Evolutionary conservation across 78 protist genomes (phyloP), one percentile per base, ranked within the genome.

Genomic region (Dictyostelium brefeldianum): DNA sequence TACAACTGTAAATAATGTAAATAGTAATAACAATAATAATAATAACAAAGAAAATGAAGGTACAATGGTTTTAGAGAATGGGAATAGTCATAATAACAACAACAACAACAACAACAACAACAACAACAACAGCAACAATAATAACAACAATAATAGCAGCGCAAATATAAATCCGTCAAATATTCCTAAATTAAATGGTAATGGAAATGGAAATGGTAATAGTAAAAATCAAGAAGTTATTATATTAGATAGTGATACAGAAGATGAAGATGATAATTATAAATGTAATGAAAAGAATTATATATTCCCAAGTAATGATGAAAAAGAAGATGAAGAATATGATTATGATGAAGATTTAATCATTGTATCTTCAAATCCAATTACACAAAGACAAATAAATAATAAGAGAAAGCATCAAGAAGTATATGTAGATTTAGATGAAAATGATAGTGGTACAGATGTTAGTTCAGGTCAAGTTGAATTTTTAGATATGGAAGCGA

Each of bases 211-310:
- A n/a, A 57, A 57, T 57, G 11, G 48, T 67, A 64, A 64, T 27
- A 29, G 15, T 51, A 51, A 51, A 4, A 3, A 51, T 51, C 43
- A 67, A 31, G 27, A 67, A 31, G 27, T 27, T 15, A 31, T 31
- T 31, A 29, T 67, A 29, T 67, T 67, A 29, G 75, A 67, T 67
- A 67, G 75, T 67, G 75, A 67, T 17, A 67, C 75, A 31, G 75
- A 67, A 4, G 41, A 25, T 7, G 75, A 67, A 31, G 41, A 25
- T 67, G 75, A 67, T 5, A 43, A 29, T 5, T 14, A 31, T 67
- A 29, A 14, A 10, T 14, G 15, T 62, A n/a, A 67, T 27, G 75
- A 67, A 36, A 67, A 67, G 14, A 67, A 17, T 25, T 67, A 43
- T 31, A 11, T 67, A 29, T 31, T 31, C 27, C 47, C 47, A 67